These are phyloP conservation scores for Kwoniella pini DNA, from an alignment of 768 basidiomycete genomes.

Conservation along the genomic window DNA sequence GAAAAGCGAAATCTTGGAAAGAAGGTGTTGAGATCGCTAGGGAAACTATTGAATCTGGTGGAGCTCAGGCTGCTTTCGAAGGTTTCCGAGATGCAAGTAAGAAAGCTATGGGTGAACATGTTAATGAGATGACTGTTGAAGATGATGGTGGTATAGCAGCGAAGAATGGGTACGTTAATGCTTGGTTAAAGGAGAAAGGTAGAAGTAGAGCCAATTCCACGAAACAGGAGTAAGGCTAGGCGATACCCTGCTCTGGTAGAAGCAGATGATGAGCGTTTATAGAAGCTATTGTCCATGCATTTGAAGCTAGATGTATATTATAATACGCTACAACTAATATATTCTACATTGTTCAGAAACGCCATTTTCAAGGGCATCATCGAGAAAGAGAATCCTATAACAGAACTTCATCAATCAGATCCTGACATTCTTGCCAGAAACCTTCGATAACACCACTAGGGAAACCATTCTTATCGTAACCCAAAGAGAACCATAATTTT, in stretches of 20 bases:
- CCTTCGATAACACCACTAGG: slow-evolving; percentile 62
- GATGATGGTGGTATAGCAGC: slow-evolving; percentile 55
- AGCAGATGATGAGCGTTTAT: neutral
- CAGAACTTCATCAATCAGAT: slow-evolving; percentile 65
- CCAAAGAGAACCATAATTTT: slow-evolving; percentile 75
- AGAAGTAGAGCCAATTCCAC: slow-evolving; percentile 1
- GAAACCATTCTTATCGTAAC: slow-evolving; percentile 77
- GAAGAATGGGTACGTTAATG: slow-evolving; percentile 51
- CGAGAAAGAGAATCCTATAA: too few species aligned
- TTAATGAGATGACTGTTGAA: slow-evolving; percentile 36
- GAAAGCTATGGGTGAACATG: slow-evolving; percentile 50
- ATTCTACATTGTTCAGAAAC: too few species aligned
- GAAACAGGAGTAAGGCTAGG: neutral
- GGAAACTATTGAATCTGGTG: slow-evolving; percentile 56
- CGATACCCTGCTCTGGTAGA: too few species aligned
- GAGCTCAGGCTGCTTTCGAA: slow-evolving; percentile 56
- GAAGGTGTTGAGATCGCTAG: slow-evolving; percentile 72
- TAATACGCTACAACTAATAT: neutral
- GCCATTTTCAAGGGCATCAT: too few species aligned
- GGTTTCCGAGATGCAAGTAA: slow-evolving; percentile 54
- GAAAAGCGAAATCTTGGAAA: slow-evolving; percentile 67
- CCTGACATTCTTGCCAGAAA: slow-evolving; percentile 68
- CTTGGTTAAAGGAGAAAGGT: slow-evolving; percentile 39
- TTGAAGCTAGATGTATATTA: neutral
- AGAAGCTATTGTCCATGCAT: neutral